Evolutionary conservation across 1,284 basidiomycete species (phyloP).

Genomic region (Baeospora myosura): DNA sequence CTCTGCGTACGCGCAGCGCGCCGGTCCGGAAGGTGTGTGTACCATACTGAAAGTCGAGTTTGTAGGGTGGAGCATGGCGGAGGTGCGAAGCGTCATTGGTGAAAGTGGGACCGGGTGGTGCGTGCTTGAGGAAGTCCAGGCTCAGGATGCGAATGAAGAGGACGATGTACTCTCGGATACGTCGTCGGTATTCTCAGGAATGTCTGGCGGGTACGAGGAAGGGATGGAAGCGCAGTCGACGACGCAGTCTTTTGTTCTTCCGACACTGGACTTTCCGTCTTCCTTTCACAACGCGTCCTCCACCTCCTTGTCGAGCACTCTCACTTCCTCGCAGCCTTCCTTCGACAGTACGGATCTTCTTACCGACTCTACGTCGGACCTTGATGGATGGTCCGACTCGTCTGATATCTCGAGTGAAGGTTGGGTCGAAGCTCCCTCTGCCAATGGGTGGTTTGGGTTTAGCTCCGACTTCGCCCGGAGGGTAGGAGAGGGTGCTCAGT

Average conservation of each 20-base stretch:
- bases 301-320: too few species aligned
- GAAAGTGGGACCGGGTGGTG: constrained; percentile 69
- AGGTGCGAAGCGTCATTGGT: constrained; percentile 59
- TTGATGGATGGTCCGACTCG: constrained; percentile 4
- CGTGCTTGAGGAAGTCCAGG: constrained; percentile 48
- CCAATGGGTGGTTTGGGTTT: constrained; percentile 21
- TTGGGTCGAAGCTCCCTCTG: constrained; percentile 14
- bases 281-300: constrained; percentile 18
- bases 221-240: constrained; percentile 21
- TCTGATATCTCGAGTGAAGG: not conserved
- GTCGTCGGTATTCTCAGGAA: constrained; percentile 25
- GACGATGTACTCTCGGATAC: constrained; percentile 23
- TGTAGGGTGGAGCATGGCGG: constrained; percentile 55
- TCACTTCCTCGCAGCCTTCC: too few species aligned
- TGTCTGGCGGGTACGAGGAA: constrained; percentile 16
- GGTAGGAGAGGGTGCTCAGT: too few species aligned
- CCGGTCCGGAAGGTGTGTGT: constrained; percentile 38
- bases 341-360: constrained; percentile 11
- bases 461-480: constrained; percentile 27
- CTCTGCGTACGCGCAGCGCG: constrained; percentile 41
- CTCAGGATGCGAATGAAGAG: constrained; percentile 24
- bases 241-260: constrained; percentile 47
- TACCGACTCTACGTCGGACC: constrained; percentile 7
- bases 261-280: constrained; percentile 61
- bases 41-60: constrained; percentile 63